Base-by-base conservation (phyloP, 2,329 filamentous ascomycete species). In the Arachnopeziza araneosa region DNA sequence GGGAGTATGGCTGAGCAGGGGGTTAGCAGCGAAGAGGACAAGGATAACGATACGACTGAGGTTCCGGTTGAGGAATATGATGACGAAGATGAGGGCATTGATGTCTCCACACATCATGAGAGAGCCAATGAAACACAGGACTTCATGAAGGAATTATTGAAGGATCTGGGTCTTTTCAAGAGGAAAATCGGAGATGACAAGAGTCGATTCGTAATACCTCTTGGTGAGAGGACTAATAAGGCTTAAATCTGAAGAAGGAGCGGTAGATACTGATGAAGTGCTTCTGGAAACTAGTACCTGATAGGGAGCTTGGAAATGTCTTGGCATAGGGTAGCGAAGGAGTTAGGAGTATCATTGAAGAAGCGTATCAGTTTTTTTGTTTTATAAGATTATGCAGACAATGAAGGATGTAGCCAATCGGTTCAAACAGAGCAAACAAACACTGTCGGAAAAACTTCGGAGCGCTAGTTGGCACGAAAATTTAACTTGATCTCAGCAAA, bases 171-270 rank as follows among this genome's bases (percentile, higher is more conserved):
- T 30, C 73, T 93, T 71, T 96, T 96, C 77, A 88, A 88, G 73
- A 85, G 86, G 69, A 98, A 96, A 77, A 85, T 98, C 64, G 86
- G 84, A 7, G 91, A 95, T 68, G 95, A 98, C 73, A 84, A 89
- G 73, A 78, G 78, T 59, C 79, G 90, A 49, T 95, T 86, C 61
- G 75, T 80, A 23, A 75, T 71, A 70, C 80, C 81, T n/a, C 66
- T 84, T 55, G 78, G 77, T 2, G 70, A 71, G 55, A 75, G 75
- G 63, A 68, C 77, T 56, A 82, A 69, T 57, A 26, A 24, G 36
- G 9, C 17, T 17, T 23, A 30, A 14, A 60, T 44, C 4, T 44
- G 17, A 12, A 44, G 12, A 14, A 19, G 17, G 4, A 44, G 17
- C 10, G 36, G 10, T 36, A 14, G 49, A 21, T 50, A 36, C 23